Evolutionary conservation across 2,329 filamentous ascomycete genomes (phyloP).

Genomic region (Aspergillus sp.): DNA sequence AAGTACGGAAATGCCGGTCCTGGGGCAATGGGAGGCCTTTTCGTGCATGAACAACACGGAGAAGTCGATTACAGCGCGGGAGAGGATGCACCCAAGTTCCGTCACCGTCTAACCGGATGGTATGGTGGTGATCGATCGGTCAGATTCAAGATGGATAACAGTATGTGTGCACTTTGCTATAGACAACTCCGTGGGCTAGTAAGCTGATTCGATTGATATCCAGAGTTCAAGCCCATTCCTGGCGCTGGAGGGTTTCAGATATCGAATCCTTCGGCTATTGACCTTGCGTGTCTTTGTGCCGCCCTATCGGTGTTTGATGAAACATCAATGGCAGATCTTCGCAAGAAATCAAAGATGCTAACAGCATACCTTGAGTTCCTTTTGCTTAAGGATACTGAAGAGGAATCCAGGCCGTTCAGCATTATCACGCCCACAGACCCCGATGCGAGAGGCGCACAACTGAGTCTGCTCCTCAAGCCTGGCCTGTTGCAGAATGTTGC

Average conservation of each 20-base stretch:
- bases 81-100: conserved; percentile 54
- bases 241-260: conserved; percentile 80
- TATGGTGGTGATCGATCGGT: conserved; percentile 76
- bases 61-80: conserved; percentile 42
- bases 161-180: conserved; percentile 22
- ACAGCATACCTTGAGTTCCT: conserved; percentile 75
- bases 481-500: conserved; percentile 71
- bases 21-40: conserved; percentile 74
- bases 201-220: conserved; percentile 5
- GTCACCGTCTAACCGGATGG: conserved; percentile 74
- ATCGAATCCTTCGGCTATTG: conserved; percentile 76
- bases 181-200: conserved; percentile 1
- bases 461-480: conserved; percentile 70
- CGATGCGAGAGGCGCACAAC: conserved; percentile 69
- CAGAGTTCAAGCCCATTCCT: conserved; percentile 69
- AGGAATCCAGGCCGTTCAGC: conserved; percentile 49
- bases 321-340: conserved; percentile 67
- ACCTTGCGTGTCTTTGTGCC: conserved; percentile 70
- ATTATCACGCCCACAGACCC: conserved; percentile 71
- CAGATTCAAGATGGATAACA: conserved; percentile 79
- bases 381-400: conserved; percentile 47
- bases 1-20: conserved; percentile 89
- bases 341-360: conserved; percentile 68
- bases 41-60: conserved; percentile 74
- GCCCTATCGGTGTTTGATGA: conserved; percentile 72